phyloP scores from a whole-genome alignment of 805 yeast genomes.

The Sugiyamaella marilandica region DNA sequence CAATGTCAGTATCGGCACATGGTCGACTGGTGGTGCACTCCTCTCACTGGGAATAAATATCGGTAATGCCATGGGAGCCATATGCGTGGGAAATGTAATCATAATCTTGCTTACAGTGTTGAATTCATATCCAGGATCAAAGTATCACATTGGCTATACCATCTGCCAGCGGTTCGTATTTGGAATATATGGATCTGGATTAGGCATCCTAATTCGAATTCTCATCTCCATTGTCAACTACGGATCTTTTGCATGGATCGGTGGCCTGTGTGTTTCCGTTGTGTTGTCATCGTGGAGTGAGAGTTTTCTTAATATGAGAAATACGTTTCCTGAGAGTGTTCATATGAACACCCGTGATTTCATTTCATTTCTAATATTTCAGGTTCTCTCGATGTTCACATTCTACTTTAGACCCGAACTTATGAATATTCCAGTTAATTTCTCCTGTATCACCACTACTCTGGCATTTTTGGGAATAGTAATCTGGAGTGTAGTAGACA shows the following conservation, averaged over 20 bases:
- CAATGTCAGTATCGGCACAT: conserved; percentile 37
- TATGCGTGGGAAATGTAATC: conserved; percentile 40
- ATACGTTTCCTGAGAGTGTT: conserved; percentile 39
- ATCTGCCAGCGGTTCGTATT: conserved; percentile 42
- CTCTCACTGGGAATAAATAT: conserved; percentile 42
- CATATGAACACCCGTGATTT: conserved; percentile 35
- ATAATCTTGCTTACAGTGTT: conserved; percentile 39
- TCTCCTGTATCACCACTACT: conserved; percentile 33
- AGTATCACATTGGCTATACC: conserved; percentile 48
- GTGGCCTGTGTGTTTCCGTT: conserved; percentile 39
- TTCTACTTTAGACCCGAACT: conserved; percentile 20
- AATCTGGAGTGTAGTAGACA: conserved; percentile 26
- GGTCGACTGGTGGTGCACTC: conserved; percentile 42
- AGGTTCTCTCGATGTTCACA: conserved; percentile 10
- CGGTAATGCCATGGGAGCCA: conserved; percentile 42
- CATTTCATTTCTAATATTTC: conserved; percentile 40
- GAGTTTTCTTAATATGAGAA: conserved; percentile 37
- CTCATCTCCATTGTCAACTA: conserved; percentile 45
- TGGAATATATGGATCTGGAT: conserved; percentile 44
- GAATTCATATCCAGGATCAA: conserved; percentile 46
- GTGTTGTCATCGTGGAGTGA: conserved; percentile 28
- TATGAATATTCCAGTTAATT: conserved; percentile 35
- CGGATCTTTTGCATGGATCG: conserved; percentile 44
- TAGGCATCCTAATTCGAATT: conserved; percentile 42
- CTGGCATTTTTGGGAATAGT: conserved; percentile 28